Evolutionary conservation across 2,329 filamentous ascomycete species (phyloP).

Genomic region (Fusarium sp.): DNA sequence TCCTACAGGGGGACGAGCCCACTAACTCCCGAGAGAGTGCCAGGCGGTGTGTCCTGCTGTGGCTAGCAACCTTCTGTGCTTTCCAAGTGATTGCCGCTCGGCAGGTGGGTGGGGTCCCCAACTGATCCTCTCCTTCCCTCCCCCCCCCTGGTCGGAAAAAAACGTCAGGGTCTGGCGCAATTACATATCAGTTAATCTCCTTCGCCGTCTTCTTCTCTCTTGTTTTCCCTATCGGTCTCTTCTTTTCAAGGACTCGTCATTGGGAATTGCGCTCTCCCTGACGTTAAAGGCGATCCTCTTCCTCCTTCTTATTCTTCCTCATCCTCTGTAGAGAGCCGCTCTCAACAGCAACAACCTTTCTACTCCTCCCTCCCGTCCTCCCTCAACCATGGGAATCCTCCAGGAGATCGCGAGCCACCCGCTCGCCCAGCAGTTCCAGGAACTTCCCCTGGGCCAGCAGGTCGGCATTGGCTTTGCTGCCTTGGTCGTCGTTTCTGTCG

Average conservation of each 20-base stretch:
- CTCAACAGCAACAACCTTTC: constrained; percentile 2
- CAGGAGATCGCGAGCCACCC: constrained; percentile 62
- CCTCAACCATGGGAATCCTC: constrained; percentile 64
- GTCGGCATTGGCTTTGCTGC: constrained; percentile 55
- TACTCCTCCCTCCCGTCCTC: neutral
- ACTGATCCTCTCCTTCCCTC: constrained; percentile 3
- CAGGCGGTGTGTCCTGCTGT: constrained; percentile 30
- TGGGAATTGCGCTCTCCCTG: constrained; percentile 22
- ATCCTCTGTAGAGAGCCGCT: neutral
- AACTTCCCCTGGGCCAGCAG: constrained; percentile 60
- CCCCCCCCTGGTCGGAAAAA: constrained; percentile 37
- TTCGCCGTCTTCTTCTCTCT: constrained; percentile 35
- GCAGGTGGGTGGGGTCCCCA: constrained; percentile 26
- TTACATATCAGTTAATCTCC: constrained; percentile 48
- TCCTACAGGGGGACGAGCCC: constrained; percentile 2
- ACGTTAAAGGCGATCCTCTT: constrained; percentile 11
- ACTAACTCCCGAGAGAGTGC: constrained; percentile 8
- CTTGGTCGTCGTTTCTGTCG: constrained; percentile 66
- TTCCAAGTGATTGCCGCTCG: constrained; percentile 7
- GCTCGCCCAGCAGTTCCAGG: constrained; percentile 60
- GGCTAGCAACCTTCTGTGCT: neutral
- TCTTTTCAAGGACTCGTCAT: constrained; percentile 29
- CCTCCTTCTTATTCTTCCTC: neutral
- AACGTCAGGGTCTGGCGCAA: constrained; percentile 40
- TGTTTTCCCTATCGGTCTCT: constrained; percentile 30